A percentile compares a stretch with the other conserved stretches of the same genome.
These are phyloP conservation scores for Chrysopogon serrulatus DNA, from an alignment of 176 grass and related monocot species.

Conservation along the genomic window DNA sequence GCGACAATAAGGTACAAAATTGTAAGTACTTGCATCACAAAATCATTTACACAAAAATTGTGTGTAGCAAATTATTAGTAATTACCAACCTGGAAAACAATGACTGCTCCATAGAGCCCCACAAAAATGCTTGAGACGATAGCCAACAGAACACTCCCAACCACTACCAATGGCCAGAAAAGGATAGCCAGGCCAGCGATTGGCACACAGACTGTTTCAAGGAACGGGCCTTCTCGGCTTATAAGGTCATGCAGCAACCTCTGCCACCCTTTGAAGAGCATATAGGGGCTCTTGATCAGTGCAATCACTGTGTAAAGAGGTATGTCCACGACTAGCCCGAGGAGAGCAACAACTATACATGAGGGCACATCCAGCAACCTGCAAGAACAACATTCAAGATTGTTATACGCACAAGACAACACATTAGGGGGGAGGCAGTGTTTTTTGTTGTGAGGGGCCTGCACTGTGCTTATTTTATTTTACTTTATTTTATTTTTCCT, in stretches of 20 bases:
- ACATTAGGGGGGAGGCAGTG: too few species aligned
- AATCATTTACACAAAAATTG: neutral
- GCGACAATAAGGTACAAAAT: neutral
- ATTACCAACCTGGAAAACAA: slow-evolving; percentile 74
- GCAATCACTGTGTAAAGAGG: slow-evolving; percentile 83
- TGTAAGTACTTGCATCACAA: neutral
- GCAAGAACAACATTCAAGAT: slow-evolving; percentile 19
- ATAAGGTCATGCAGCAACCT: slow-evolving; percentile 83
- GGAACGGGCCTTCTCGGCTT: slow-evolving; percentile 80
- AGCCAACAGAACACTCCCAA: slow-evolving; percentile 72
- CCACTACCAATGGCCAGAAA: slow-evolving; percentile 82
- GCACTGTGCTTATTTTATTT: too few species aligned
- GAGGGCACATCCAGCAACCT: slow-evolving; percentile 76
- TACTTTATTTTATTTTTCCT: too few species aligned
- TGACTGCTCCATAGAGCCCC: slow-evolving; percentile 82
- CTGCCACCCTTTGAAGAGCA: slow-evolving; percentile 99
- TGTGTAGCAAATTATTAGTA: neutral
- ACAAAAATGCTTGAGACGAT: slow-evolving; percentile 90
- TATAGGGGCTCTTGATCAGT: slow-evolving; percentile 90
- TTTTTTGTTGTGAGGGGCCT: too few species aligned
- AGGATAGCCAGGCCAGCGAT: slow-evolving; percentile 84
- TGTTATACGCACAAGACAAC: neutral
- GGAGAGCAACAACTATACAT: slow-evolving; percentile 51
- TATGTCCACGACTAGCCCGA: slow-evolving; percentile 74
- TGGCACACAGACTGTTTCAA: slow-evolving; percentile 84